Percentiles rank a stretch among this genome's conserved stretches.
Evolutionary conservation across 768 basidiomycete species (phyloP).

Genomic region (Neoboletus subvelutipes): DNA sequence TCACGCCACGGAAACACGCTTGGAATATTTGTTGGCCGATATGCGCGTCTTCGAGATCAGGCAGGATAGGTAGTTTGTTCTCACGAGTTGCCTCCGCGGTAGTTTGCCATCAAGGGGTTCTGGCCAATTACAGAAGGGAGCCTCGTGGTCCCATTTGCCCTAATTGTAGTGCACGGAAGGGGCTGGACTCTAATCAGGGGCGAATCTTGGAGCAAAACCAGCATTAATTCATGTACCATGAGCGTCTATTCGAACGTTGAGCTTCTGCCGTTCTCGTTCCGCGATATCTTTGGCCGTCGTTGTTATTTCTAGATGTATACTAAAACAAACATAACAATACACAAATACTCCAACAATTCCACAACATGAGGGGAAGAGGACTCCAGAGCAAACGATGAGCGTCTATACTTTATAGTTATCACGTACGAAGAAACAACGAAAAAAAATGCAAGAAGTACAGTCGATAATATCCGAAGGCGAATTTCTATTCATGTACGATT

Average conservation of each 20-base stretch:
- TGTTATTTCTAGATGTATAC: neutral
- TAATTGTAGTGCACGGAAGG: conserved; percentile 1
- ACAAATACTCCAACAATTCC: conserved; percentile 14
- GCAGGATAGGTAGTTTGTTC: conserved; percentile 16
- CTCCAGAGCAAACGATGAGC: conserved; percentile 11
- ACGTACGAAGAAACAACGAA: neutral
- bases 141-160: conserved; percentile 13
- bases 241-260: neutral
- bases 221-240: neutral
- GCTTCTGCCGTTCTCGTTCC: neutral
- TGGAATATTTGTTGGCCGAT: neutral
- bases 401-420: conserved; percentile 14
- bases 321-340: conserved; percentile 28
- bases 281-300: too few relatives aligned
- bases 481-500: conserved; percentile 28
- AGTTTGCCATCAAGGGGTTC: conserved; percentile 13
- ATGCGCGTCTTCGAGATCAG: conserved; percentile 24
- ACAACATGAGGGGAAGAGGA: conserved; percentile 8
- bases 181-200: conserved; percentile 3
- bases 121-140: conserved; percentile 13
- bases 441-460: neutral
- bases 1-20: neutral
- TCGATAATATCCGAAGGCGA: neutral
- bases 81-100: conserved; percentile 8
- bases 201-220: conserved; percentile 1